These are phyloP conservation scores for Phalaenopsis hybrid DNA, from an alignment of 116 monocot species.

Conservation along the genomic window DNA sequence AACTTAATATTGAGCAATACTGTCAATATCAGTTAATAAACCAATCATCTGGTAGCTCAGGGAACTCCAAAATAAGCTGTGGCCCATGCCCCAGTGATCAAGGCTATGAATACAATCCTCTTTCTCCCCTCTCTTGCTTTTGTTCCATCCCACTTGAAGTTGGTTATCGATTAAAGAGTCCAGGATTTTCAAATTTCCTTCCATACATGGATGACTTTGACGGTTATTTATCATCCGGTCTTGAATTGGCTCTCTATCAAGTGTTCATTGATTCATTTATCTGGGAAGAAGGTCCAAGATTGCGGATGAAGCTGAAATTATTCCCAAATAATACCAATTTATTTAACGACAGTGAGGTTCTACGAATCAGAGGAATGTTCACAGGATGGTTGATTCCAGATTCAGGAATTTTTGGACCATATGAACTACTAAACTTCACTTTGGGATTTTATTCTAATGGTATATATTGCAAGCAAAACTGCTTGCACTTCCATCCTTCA, in stretches of 20 bases:
- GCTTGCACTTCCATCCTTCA: neutral
- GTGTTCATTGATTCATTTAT: constrained; percentile 51
- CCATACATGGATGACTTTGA: constrained; percentile 39
- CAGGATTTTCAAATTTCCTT: constrained; percentile 67
- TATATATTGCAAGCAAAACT: constrained; percentile 23
- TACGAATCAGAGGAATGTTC: constrained; percentile 47
- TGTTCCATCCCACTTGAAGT: constrained; percentile 71
- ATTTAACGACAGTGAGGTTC: constrained; percentile 62
- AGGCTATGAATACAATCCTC: constrained; percentile 48
- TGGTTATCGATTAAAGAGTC: constrained; percentile 93
- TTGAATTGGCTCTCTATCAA: constrained; percentile 46
- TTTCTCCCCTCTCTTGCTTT: constrained; percentile 37
- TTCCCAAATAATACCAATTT: constrained; percentile 42
- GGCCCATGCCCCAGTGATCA: constrained; percentile 27
- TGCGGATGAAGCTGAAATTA: constrained; percentile 75
- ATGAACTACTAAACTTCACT: constrained; percentile 81
- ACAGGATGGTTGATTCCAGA: constrained; percentile 78
- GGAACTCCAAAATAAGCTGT: constrained; percentile 26
- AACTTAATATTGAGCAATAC: constrained; percentile 32
- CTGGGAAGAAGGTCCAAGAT: constrained; percentile 93
- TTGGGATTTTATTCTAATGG: constrained; percentile 58
- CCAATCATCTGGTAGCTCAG: constrained; percentile 19
- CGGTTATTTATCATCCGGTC: constrained; percentile 44
- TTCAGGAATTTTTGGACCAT: constrained; percentile 80
- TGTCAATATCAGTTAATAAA: constrained; percentile 35